Conservation (phyloP, 225 moss, liverwort and hornwort species). For the Climacium dendroides region DNA sequence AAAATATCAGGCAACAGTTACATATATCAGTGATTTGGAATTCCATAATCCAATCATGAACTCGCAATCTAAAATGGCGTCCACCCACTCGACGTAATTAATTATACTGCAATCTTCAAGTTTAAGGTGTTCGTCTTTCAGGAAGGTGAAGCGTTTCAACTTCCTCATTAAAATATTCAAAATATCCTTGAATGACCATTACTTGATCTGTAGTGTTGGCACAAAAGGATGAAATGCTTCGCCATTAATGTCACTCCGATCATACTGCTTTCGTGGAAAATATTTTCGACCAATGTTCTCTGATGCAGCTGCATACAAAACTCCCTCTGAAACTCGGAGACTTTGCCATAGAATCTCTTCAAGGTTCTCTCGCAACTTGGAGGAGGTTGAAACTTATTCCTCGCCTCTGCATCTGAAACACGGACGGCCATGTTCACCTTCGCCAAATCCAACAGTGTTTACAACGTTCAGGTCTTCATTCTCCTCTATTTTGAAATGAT, state of each 20-base stretch:
- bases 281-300: background rate
- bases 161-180: background rate
- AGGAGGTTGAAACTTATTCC: background rate
- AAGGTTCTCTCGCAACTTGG: background rate
- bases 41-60: background rate
- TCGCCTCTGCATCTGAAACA: background rate
- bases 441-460: background rate
- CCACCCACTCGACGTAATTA: too few species aligned
- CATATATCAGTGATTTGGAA: background rate
- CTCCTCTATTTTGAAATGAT: background rate
- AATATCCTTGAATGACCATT: background rate
- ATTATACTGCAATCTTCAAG: background rate
- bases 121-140: background rate
- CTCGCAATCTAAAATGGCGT: background rate
- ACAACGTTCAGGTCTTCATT: background rate
- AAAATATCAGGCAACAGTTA: background rate
- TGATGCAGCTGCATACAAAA: background rate
- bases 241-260: background rate
- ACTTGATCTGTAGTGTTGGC: background rate
- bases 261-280: background rate
- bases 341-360: background rate
- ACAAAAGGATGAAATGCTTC: background rate
- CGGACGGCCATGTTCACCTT: background rate
- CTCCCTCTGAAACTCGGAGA: background rate
- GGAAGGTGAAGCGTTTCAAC: too few species aligned